These are phyloP conservation scores for Pisolithus albus DNA, from an alignment of 768 basidiomycete species.

Conservation along the genomic window DNA sequence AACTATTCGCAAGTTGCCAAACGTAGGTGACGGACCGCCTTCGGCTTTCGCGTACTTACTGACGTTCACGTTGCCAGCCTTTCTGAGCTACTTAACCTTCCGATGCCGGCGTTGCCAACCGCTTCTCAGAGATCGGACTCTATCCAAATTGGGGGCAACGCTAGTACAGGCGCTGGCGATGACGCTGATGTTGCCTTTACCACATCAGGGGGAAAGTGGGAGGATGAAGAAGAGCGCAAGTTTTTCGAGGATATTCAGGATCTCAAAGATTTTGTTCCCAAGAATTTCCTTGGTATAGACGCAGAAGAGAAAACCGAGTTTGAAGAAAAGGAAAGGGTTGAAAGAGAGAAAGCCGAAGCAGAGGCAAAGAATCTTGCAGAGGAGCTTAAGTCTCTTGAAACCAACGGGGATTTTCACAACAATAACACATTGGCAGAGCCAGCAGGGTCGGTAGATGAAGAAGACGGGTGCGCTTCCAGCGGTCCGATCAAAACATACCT, in stretches of 20 bases:
- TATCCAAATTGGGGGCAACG: conserved; percentile 61
- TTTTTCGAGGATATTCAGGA: conserved; percentile 95
- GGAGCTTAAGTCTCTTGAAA: conserved; percentile 60
- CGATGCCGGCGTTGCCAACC: conserved; percentile 79
- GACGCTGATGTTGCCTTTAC: conserved; percentile 50
- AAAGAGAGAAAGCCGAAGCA: conserved; percentile 51
- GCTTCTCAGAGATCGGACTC: conserved; percentile 76
- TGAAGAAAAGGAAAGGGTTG: conserved; percentile 42
- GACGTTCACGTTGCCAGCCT: conserved; percentile 42
- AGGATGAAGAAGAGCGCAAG: conserved; percentile 91
- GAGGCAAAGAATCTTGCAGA: conserved; percentile 72
- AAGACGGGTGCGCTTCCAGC: conserved; percentile 19
- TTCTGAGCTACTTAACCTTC: conserved; percentile 83
- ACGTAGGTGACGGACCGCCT: conserved; percentile 43
- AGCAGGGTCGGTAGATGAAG: conserved; percentile 21
- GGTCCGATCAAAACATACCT: neutral
- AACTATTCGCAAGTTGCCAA: conserved; percentile 82
- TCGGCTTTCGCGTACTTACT: conserved; percentile 2
- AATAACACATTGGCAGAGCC: conserved; percentile 14
- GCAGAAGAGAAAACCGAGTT: conserved; percentile 33
- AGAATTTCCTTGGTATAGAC: conserved; percentile 72
- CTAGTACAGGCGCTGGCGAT: conserved; percentile 37
- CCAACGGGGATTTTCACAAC: conserved; percentile 22
- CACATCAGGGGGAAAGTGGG: conserved; percentile 81
- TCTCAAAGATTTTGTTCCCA: conserved; percentile 86